Evolutionary conservation across 805 yeast genomes (phyloP).

Genomic region (Ogataea wickerhamii): DNA sequence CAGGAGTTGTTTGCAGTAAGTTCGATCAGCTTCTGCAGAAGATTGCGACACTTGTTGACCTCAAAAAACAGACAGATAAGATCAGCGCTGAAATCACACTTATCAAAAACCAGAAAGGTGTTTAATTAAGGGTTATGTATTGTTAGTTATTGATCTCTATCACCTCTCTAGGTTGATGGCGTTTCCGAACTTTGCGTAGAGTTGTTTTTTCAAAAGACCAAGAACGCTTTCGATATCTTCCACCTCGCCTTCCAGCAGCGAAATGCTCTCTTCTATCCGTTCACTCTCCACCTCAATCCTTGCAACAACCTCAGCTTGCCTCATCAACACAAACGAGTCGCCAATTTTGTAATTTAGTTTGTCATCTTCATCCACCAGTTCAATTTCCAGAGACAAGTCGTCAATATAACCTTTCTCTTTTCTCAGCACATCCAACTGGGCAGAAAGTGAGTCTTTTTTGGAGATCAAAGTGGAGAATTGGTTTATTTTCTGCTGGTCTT

Average conservation of each 20-base stretch:
- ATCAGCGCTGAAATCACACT: conserved; percentile 71
- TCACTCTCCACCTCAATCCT: conserved; percentile 63
- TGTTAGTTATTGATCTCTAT: conserved; percentile 3
- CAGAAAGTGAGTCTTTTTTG: conserved; percentile 57
- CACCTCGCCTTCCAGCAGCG: conserved; percentile 42
- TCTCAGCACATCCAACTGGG: conserved; percentile 44
- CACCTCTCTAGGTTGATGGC: conserved; percentile 78
- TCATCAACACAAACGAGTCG: conserved; percentile 69
- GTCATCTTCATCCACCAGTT: conserved; percentile 76
- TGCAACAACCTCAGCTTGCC: conserved; percentile 62
- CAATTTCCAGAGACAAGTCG: conserved; percentile 81
- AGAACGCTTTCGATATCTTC: conserved; percentile 53
- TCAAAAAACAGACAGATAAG: conserved; percentile 84
- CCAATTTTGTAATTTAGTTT: conserved; percentile 76
- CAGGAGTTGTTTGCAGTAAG: conserved; percentile 68
- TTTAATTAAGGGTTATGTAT: conserved; percentile 14
- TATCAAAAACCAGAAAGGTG: conserved; percentile 34
- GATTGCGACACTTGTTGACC: conserved; percentile 69
- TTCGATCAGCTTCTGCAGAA: conserved; percentile 73
- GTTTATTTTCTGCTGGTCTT: conserved; percentile 87
- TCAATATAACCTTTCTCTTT: conserved; percentile 85
- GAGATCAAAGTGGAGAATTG: conserved; percentile 79
- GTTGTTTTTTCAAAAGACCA: conserved; percentile 58
- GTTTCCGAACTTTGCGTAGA: conserved; percentile 86
- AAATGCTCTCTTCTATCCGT: conserved; percentile 47